A percentile compares a stretch with the other conserved stretches of the same genome.
Conservation (phyloP, 805 yeast species). For the Kluyveromyces lactis region DNA sequence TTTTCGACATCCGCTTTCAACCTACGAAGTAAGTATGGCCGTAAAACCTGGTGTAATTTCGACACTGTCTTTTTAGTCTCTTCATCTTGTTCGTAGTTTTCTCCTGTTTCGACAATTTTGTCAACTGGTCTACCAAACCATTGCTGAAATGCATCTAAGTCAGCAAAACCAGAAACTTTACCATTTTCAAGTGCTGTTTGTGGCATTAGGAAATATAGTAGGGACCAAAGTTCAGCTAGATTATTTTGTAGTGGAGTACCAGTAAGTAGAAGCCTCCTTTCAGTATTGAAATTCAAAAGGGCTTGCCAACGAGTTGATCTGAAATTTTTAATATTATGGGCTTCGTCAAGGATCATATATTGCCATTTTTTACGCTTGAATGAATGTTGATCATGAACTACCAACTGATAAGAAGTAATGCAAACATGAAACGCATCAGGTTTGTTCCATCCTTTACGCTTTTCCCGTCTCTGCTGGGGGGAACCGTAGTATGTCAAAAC, state of each 20-base stretch:
- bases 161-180: conserved; percentile 77
- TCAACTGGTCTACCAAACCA: conserved; percentile 99
- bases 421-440: conserved; percentile 95
- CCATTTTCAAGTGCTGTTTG: conserved; percentile 60
- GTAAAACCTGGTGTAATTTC: conserved; percentile 82
- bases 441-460: conserved; percentile 96
- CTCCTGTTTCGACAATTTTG: conserved; percentile 62
- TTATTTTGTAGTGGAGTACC: conserved; percentile 98
- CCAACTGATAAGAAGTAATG: conserved; percentile 92
- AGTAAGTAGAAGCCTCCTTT: conserved; percentile 75
- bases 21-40: conserved; percentile 88
- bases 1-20: conserved; percentile 94
- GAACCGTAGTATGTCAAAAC: conserved; percentile 93
- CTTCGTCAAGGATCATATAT: conserved; percentile 95
- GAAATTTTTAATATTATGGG: conserved; percentile 95
- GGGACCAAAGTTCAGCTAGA: conserved; percentile 91
- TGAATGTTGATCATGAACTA: conserved; percentile 94
- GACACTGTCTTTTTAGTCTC: conserved; percentile 83
- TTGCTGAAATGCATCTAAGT: conserved; percentile 88
- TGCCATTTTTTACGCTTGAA: conserved; percentile 91
- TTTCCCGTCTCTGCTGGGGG: conserved; percentile 92
- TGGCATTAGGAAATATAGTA: conserved; percentile 93
- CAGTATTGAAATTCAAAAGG: conserved; percentile 84
- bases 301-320: conserved; percentile 98
- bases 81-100: conserved; percentile 48